Evolutionary conservation across 306 rosid genomes (phyloP).

Genomic region (Fagus crenata): DNA sequence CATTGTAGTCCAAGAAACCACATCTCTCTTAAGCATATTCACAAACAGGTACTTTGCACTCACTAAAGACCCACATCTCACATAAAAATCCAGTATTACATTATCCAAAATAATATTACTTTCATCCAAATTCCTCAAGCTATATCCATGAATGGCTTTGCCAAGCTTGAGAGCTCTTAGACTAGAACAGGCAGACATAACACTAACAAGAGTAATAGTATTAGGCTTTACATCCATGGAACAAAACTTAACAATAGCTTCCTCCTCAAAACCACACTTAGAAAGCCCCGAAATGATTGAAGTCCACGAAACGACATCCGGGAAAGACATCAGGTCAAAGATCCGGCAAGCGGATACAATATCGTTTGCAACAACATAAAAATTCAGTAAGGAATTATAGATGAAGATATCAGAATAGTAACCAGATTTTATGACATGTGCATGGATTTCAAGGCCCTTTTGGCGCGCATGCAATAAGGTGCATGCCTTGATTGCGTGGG

Average conservation of each 20-base stretch:
- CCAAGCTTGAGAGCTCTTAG: conserved; percentile 50
- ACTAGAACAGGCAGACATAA: conserved; percentile 61
- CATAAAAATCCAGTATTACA: conserved; percentile 54
- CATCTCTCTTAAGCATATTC: conserved; percentile 57
- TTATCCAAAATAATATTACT: conserved; percentile 48
- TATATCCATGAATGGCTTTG: conserved; percentile 58
- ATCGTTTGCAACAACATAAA: conserved; percentile 45
- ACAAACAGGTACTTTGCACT: conserved; percentile 54
- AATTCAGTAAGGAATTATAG: conserved; percentile 65
- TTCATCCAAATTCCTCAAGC: conserved; percentile 37
- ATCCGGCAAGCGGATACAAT: conserved; percentile 47
- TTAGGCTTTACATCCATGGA: conserved; percentile 60
- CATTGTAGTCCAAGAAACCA: conserved; percentile 72
- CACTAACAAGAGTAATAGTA: conserved; percentile 58
- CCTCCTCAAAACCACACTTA: conserved; percentile 58
- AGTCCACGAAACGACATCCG: conserved; percentile 81
- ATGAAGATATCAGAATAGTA: conserved; percentile 59
- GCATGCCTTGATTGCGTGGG: conserved; percentile 64
- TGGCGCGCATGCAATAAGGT: conserved; percentile 37
- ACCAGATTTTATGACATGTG: conserved; percentile 56
- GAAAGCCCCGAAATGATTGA: conserved; percentile 65
- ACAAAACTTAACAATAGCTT: conserved; percentile 53
- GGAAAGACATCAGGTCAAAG: conserved; percentile 45
- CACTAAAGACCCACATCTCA: conserved; percentile 52
- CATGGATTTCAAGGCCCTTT: conserved; percentile 72